Base-by-base conservation (phyloP, 129 eudicot species). In the Oenanthe sinensis region DNA sequence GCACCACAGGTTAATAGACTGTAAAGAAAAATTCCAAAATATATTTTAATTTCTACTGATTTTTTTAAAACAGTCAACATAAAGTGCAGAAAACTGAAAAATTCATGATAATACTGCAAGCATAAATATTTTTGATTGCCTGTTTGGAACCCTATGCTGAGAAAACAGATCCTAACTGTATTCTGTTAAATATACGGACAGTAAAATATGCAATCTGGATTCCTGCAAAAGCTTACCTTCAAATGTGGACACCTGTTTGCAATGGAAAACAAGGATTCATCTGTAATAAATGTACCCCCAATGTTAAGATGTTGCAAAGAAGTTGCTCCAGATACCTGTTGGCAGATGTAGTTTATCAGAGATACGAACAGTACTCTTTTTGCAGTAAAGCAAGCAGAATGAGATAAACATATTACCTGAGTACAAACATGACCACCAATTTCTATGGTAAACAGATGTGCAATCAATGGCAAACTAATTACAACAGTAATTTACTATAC, bases 231-330 rank as follows among this genome's bases (percentile, higher is more conserved):
- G 49, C 83, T 45, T 54, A 92, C 99, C 97, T 96, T 92, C 40
- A 96, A 83, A 83, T 88, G 85, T 6, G 88, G 89, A 77, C 99
- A 96, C 76, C 91, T 92, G 33, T 84, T 84, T 33, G 97, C 95
- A 74, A 96, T 92, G 47, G 96, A 93, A 76, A 92, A 90, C 75
- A 96, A 47, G 78, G 97, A 90, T 72, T 83, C 90, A 62, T 96
- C 97, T 20, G 97, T 92, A 82, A 92, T 86, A 63, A 96, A 92
- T 47, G 99, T 96, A 71, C 99, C 99, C 4, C 99, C 99, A 39
- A 96, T 86, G 74, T 96, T 96, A 52, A 96, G 85, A 87, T 96
- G 94, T 74, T 87, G 90, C 83, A 96, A 76, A 26, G 97, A 88
- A 84, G 85, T 85, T 39, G 99, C 93, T 84, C 92, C 84, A 22